phyloP scores from a whole-genome alignment of 345 rosid species.

The Psidium guajava region DNA sequence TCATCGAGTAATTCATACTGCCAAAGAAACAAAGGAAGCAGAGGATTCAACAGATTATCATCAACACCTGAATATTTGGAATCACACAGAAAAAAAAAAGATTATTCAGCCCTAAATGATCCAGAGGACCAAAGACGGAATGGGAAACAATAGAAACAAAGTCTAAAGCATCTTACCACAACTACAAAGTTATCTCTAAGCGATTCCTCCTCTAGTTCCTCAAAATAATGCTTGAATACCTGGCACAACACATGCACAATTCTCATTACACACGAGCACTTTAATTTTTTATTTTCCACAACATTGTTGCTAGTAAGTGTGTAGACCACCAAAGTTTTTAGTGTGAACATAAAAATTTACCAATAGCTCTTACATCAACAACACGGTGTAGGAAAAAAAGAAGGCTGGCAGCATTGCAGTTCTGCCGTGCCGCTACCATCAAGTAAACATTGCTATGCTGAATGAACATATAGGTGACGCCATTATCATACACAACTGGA shows the following conservation, averaged over 20 bases:
- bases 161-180: conserved; percentile 51
- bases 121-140: background rate
- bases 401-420: conserved; percentile 94
- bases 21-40: conserved; percentile 1
- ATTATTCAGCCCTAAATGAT: background rate
- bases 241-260: conserved; percentile 3
- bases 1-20: conserved; percentile 98
- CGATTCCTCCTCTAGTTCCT: conserved; percentile 93
- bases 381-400: conserved; percentile 82
- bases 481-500: conserved; percentile 95
- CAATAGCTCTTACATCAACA: conserved; percentile 59
- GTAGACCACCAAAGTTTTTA: background rate
- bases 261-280: background rate
- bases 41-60: background rate
- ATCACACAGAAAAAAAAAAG: background rate
- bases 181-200: conserved; percentile 97
- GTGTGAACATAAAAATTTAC: background rate
- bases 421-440: conserved; percentile 86
- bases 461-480: conserved; percentile 86
- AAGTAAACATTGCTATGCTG: conserved; percentile 91
- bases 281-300: background rate
- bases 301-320: background rate
- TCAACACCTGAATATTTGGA: background rate
- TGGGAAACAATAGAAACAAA: background rate
- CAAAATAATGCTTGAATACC: conserved; percentile 98